Evolutionary conservation across 495 filamentous ascomycete genomes (phyloP).

Genomic region (Neurospora terricola): DNA sequence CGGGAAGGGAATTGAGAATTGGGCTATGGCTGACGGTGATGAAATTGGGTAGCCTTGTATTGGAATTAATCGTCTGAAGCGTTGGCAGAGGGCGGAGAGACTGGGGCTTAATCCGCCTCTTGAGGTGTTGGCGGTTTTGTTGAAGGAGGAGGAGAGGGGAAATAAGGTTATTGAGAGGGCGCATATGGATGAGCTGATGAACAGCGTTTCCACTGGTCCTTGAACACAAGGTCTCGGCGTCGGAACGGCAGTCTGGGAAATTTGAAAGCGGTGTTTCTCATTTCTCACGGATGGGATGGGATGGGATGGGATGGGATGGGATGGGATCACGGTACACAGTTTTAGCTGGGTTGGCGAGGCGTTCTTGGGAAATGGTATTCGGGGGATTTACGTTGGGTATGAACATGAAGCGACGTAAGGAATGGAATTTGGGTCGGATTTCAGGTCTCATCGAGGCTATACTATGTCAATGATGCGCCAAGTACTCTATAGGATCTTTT

Average conservation of each 20-base stretch:
- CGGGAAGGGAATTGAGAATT: background rate
- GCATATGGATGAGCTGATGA: constrained; percentile 74
- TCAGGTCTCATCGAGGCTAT: background rate
- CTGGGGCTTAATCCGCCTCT: constrained; percentile 77
- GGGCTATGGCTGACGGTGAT: background rate
- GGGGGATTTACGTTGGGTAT: background rate
- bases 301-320: background rate
- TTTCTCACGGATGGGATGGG: too few species aligned
- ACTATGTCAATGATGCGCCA: too few species aligned
- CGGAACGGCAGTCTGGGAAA: background rate
- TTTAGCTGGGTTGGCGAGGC: background rate
- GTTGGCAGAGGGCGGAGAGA: constrained; percentile 77
- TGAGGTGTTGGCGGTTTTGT: constrained; percentile 79
- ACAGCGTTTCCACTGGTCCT: constrained; percentile 27
- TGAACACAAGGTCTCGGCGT: background rate
- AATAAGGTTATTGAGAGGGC: constrained; percentile 45
- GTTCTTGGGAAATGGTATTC: background rate
- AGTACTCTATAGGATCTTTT: background rate
- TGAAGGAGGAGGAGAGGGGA: constrained; percentile 56
- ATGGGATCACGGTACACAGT: background rate
- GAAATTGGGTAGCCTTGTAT: constrained; percentile 60
- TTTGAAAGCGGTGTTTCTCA: background rate
- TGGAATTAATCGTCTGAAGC: constrained; percentile 68
- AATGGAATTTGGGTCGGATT: background rate
- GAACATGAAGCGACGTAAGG: background rate